Evolutionary conservation across 441 rosid species (phyloP).

Genomic region (Populus hybrid): DNA sequence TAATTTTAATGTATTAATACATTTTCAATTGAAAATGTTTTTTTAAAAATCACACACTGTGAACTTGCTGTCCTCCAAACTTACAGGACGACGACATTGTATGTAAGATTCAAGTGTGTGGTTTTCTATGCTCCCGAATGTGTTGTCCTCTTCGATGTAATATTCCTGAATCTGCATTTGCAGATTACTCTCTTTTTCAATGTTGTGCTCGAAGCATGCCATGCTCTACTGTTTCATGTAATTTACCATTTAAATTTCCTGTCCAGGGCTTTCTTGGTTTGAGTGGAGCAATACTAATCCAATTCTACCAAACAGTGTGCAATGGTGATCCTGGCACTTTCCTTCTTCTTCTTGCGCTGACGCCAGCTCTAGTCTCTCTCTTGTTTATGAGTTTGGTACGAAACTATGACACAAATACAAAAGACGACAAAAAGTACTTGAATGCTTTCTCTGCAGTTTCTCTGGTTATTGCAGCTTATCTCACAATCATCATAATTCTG

Average conservation of each 20-base stretch:
- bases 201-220: too few relatives aligned
- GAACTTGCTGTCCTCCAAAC: too few relatives aligned
- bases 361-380: slow-evolving; percentile 41
- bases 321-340: slow-evolving; percentile 39
- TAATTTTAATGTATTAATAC: too few relatives aligned
- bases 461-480: slow-evolving; percentile 46
- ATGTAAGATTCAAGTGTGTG: background rate
- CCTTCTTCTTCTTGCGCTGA: slow-evolving; percentile 48
- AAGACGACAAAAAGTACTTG: slow-evolving; percentile 50
- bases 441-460: slow-evolving; percentile 52
- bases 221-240: background rate
- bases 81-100: background rate
- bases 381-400: slow-evolving; percentile 45
- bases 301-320: slow-evolving; percentile 36
- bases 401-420: slow-evolving; percentile 29
- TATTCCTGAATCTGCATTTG: background rate
- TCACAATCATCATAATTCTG: slow-evolving; percentile 39
- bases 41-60: too few relatives aligned
- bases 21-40: too few relatives aligned
- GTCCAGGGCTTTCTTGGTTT: slow-evolving; percentile 69
- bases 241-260: slow-evolving; percentile 1
- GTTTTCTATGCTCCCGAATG: too few relatives aligned
- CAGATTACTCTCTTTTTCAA: background rate
- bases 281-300: slow-evolving; percentile 61
- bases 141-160: background rate